Evolutionary conservation across 148 eudicot species (phyloP).

Genomic region (Mesembryanthemum crystallinum): DNA sequence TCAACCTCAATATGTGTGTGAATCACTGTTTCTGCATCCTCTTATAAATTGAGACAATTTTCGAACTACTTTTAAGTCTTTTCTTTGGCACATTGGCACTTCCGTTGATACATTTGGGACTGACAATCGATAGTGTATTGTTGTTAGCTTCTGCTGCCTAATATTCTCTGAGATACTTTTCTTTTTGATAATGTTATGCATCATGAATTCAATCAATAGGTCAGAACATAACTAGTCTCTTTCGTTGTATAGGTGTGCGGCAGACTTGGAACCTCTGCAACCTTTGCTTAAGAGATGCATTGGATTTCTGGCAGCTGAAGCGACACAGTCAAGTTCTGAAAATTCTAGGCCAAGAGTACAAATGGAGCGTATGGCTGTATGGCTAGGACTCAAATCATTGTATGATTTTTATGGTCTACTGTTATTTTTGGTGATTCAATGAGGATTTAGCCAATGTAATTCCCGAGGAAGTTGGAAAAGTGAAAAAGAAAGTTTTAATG

Average conservation of each 20-base stretch:
- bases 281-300: constrained; percentile 81
- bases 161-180: background rate
- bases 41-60: background rate
- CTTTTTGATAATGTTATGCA: constrained; percentile 6
- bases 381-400: constrained; percentile 98
- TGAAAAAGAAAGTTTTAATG: background rate
- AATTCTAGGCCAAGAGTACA: constrained; percentile 72
- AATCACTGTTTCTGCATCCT: background rate
- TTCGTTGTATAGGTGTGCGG: constrained; percentile 43
- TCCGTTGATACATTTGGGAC: constrained; percentile 5
- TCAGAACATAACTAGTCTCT: constrained; percentile 5
- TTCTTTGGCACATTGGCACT: constrained; percentile 3
- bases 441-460: background rate
- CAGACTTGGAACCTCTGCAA: constrained; percentile 83
- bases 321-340: constrained; percentile 36
- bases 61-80: background rate
- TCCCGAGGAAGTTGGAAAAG: background rate
- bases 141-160: background rate
- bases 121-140: constrained; percentile 7
- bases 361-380: constrained; percentile 73
- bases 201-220: background rate
- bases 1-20: background rate
- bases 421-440: constrained; percentile 15
- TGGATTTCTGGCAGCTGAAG: constrained; percentile 69
- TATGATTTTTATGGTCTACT: constrained; percentile 43